Evolutionary conservation across 345 rosid genomes (phyloP).

Genomic region (Rhodamnia argentea): DNA sequence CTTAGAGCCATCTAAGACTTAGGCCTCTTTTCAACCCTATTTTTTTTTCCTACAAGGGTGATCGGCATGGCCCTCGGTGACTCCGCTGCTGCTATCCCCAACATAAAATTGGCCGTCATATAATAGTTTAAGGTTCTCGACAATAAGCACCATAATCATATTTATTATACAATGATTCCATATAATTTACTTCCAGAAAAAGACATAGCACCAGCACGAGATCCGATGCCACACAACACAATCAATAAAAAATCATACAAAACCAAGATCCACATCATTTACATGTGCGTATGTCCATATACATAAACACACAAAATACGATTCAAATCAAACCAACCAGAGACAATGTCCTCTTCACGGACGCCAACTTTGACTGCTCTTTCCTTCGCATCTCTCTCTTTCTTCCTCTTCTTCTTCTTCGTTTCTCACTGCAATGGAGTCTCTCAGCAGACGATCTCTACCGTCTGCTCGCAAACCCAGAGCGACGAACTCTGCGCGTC

Average conservation of each 20-base stretch:
- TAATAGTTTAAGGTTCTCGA: rapidly evolving
- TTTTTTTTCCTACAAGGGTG: no score
- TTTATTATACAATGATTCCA: background rate
- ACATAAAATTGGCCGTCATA: background rate
- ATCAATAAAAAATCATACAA: background rate
- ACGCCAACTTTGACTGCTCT: background rate
- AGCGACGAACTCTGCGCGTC: slow-evolving; percentile 9
- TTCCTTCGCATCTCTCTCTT: background rate
- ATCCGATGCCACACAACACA: background rate
- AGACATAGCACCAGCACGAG: background rate
- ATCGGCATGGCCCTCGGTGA: no score
- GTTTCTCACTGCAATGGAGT: background rate
- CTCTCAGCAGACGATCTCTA: background rate
- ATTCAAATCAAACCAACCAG: background rate
- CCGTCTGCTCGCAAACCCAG: slow-evolving; percentile 12
- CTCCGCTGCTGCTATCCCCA: no score
- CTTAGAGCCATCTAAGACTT: no score
- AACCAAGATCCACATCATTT: background rate
- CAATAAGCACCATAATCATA: background rate
- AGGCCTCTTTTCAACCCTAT: no score
- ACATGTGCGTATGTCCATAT: background rate
- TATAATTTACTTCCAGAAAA: background rate
- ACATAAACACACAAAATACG: background rate
- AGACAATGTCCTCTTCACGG: background rate
- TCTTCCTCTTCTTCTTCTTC: background rate